Evolutionary conservation across 129 eudicot species (phyloP).

Genomic region (Glebionis coronaria): DNA sequence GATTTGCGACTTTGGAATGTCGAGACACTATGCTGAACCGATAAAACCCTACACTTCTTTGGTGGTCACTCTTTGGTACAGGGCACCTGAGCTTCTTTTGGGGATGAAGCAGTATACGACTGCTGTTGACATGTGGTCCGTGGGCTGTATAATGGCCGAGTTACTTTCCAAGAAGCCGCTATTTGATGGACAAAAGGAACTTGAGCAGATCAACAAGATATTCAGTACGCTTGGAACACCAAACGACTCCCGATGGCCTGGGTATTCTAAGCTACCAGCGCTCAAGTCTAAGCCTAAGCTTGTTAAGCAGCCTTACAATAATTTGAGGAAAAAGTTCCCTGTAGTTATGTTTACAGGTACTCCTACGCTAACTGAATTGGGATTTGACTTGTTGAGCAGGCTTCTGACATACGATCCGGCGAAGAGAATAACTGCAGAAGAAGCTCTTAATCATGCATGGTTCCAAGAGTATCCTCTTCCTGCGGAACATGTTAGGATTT

Average conservation of each 20-base stretch:
- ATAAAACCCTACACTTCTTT: slow-evolving; percentile 55
- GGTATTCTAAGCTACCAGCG: slow-evolving; percentile 58
- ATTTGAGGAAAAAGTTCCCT: slow-evolving; percentile 60
- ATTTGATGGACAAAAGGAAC: slow-evolving; percentile 53
- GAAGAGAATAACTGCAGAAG: slow-evolving; percentile 72
- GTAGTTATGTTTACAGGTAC: slow-evolving; percentile 56
- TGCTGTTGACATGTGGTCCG: slow-evolving; percentile 87
- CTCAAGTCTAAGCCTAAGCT: slow-evolving; percentile 36
- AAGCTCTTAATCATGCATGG: slow-evolving; percentile 74
- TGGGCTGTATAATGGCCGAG: slow-evolving; percentile 89
- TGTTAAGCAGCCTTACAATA: slow-evolving; percentile 51
- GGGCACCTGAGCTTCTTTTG: slow-evolving; percentile 82
- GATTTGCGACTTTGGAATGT: slow-evolving; percentile 81
- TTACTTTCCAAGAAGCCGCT: slow-evolving; percentile 55
- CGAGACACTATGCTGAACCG: slow-evolving; percentile 63
- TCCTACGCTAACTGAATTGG: slow-evolving; percentile 67
- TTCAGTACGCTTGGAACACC: slow-evolving; percentile 74
- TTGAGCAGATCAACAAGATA: slow-evolving; percentile 70
- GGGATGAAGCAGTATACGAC: slow-evolving; percentile 72
- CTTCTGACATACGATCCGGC: slow-evolving; percentile 65
- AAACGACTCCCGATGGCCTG: slow-evolving; percentile 66
- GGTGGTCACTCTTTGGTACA: slow-evolving; percentile 78
- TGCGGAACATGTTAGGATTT: slow-evolving; percentile 31
- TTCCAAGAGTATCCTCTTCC: slow-evolving; percentile 73
- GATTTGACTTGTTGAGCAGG: slow-evolving; percentile 72